Evolutionary conservation across 169 alveolate species (phyloP).

Genomic region (Plasmodium falciparum): DNA sequence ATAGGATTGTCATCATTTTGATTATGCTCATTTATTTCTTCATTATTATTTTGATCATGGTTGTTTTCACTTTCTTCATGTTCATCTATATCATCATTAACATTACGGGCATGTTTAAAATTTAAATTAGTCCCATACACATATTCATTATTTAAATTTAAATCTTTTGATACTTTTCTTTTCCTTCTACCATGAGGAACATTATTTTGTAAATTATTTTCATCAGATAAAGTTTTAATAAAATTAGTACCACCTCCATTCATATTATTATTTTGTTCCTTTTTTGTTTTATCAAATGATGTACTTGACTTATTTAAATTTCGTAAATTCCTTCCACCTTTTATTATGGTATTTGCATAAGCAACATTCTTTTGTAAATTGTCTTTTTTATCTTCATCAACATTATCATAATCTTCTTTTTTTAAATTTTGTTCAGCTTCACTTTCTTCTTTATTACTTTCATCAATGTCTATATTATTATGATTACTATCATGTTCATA

Average conservation of each 20-base stretch:
- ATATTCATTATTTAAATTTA: slow-evolving; percentile 15
- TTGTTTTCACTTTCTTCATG: not conserved
- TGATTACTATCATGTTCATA: not conserved
- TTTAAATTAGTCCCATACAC: not conserved
- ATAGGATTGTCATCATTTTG: not conserved
- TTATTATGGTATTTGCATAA: slow-evolving; percentile 8
- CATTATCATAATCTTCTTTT: not conserved
- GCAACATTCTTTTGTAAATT: not conserved
- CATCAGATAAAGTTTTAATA: slow-evolving; percentile 3
- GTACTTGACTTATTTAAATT: slow-evolving; percentile 23
- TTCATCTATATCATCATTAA: not conserved
- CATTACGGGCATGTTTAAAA: not conserved
- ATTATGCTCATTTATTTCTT: not conserved
- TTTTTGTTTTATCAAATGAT: slow-evolving; percentile 5
- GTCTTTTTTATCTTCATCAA: not conserved
- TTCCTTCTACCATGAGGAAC: slow-evolving; percentile 7
- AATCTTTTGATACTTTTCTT: slow-evolving; percentile 27
- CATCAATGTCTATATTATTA: not conserved
- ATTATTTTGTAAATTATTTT: slow-evolving; percentile 10
- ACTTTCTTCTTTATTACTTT: not conserved
- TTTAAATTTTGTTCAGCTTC: not conserved
- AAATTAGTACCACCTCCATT: no score
- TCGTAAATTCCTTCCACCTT: slow-evolving; percentile 42
- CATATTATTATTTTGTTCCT: not conserved
- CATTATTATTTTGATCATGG: not conserved